These are phyloP conservation scores for Capronia epimyces DNA, from an alignment of 2,329 filamentous ascomycete genomes.

Conservation along the genomic window DNA sequence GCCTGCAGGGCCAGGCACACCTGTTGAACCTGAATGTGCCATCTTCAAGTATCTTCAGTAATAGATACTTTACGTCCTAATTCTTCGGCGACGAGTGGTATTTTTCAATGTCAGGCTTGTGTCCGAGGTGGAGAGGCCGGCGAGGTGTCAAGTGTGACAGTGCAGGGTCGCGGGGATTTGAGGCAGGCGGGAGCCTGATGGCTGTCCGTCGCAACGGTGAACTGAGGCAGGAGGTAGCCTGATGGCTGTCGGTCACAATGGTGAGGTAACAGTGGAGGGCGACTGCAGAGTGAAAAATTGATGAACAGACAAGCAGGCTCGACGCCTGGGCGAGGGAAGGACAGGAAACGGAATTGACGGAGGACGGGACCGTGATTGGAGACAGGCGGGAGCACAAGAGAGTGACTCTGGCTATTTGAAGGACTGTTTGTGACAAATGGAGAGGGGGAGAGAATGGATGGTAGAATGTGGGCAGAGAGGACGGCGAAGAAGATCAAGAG, in stretches of 20 bases:
- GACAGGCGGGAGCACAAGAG: slow-evolving; percentile 23
- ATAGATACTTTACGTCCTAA: slow-evolving; percentile 7
- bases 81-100: slow-evolving; percentile 8
- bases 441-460: slow-evolving; percentile 13
- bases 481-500: slow-evolving; percentile 16
- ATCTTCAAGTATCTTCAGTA: slow-evolving; percentile 39
- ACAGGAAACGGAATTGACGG: slow-evolving; percentile 26
- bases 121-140: slow-evolving; percentile 12
- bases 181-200: slow-evolving; percentile 16
- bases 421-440: slow-evolving; percentile 27
- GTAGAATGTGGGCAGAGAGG: slow-evolving; percentile 22
- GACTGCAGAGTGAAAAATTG: slow-evolving; percentile 1
- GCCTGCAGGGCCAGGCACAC: slow-evolving; percentile 65
- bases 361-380: slow-evolving; percentile 8
- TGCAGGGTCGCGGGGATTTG: slow-evolving; percentile 6
- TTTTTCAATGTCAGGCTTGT: slow-evolving; percentile 6
- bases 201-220: slow-evolving; percentile 11
- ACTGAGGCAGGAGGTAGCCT: slow-evolving; percentile 11
- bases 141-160: slow-evolving; percentile 9
- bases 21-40: slow-evolving; percentile 59
- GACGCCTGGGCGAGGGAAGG: slow-evolving; percentile 23
- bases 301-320: slow-evolving; percentile 12
- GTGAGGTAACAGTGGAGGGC: slow-evolving; percentile 2
- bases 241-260: slow-evolving; percentile 15
- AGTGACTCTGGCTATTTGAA: slow-evolving; percentile 24